A percentile compares a stretch with the other conserved stretches of the same genome.
These are phyloP conservation scores for Barnettozyma sucrosica DNA, from an alignment of 805 yeast genomes.

Conservation along the genomic window DNA sequence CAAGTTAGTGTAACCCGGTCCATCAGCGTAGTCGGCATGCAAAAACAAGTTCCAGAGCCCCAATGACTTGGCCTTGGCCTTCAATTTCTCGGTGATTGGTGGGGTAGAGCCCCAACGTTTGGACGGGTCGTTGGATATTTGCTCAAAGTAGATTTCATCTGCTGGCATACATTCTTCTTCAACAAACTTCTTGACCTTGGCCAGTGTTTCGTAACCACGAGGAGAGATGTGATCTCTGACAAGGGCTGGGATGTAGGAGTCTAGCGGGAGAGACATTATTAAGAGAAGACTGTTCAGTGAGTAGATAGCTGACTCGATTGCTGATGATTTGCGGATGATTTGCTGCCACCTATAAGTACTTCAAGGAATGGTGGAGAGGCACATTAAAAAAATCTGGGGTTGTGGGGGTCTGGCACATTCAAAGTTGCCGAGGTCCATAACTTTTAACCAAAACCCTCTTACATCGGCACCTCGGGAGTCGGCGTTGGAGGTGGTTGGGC, in stretches of 20 bases:
- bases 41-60: slow-evolving; percentile 58
- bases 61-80: slow-evolving; percentile 42
- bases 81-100: slow-evolving; percentile 43
- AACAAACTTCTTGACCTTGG: slow-evolving; percentile 42
- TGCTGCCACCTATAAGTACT: background rate
- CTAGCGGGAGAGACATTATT: slow-evolving; percentile 8
- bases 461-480: background rate
- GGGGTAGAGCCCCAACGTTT: slow-evolving; percentile 45
- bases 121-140: slow-evolving; percentile 34
- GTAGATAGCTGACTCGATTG: background rate
- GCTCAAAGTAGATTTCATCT: slow-evolving; percentile 38
- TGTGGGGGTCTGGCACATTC: background rate
- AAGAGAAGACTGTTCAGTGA: background rate
- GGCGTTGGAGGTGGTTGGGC: background rate
- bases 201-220: slow-evolving; percentile 30
- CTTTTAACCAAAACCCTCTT: background rate
- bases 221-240: slow-evolving; percentile 30
- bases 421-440: slow-evolving; percentile 32
- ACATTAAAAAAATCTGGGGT: background rate
- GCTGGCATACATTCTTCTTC: slow-evolving; percentile 54
- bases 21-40: slow-evolving; percentile 38
- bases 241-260: slow-evolving; percentile 30
- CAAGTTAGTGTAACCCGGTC: slow-evolving; percentile 54
- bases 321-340: background rate
- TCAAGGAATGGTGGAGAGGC: background rate